Evolutionary conservation across 2,329 filamentous ascomycete genomes (phyloP), one percentile per base, ranked within the genome.

Genomic region (Scolecobasidium constrictum): DNA sequence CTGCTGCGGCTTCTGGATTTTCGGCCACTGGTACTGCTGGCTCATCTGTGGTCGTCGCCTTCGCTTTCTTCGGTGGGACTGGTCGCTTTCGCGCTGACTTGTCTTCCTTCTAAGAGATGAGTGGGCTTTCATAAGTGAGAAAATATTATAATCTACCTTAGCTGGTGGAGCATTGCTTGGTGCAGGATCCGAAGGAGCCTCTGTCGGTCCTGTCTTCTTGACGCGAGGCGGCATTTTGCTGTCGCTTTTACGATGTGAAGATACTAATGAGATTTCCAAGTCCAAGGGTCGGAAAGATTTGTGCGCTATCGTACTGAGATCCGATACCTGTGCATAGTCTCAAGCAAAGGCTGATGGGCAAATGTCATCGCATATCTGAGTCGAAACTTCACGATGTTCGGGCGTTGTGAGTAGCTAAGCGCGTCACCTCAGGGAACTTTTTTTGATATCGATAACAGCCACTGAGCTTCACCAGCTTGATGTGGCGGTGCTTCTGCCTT

Each of bases 81-180:
- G 38, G 18, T 18, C 42, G 35, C 19, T 38, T 46, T 38, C 35
- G 20, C 28, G 43, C 42, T 35, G 46, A 46, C n/a, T 13, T 16
- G 20, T 38, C 39, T 31, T 34, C 13, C 13, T 40, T 21, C 23
- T 40, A 15, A 17, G 28, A 7, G 20, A 4, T 15, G 18, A n/a
- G n/a, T n/a, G 18, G 6, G n/a, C 23, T 26, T 17, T 18, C 5
- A 37, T 17, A 36, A 13, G 40, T 38, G 15, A 31, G 6, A 18
- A 38, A 26, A 11, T n/a, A 36, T 19, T 38, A 18, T n/a, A 11
- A 37, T 19, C 39, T 51, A 56, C 56, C 48, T 52, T 56, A 20
- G 52, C 38, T 40, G 52, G 44, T 46, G 53, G 49, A 44, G 47
- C 46, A 44, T 22, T 36, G 26, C 51, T 41, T 13, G 23, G 11